Evolutionary conservation across 2,329 filamentous ascomycete species (phyloP), one percentile per base, ranked within the genome.

Genomic region (Fusarium miscanthi): DNA sequence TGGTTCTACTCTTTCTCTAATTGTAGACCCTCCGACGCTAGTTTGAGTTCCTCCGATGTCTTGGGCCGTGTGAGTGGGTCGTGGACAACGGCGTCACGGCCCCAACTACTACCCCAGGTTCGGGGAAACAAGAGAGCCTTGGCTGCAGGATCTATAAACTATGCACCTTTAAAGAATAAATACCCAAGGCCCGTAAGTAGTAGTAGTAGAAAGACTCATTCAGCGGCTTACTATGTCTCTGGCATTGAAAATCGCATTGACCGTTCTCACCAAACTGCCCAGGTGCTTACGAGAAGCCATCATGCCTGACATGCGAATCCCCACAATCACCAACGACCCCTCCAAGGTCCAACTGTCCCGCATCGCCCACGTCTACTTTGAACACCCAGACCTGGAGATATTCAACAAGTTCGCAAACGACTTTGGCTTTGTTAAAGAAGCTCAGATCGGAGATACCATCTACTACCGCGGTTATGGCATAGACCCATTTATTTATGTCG

Each of bases 251-350:
- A 1, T 56, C 7, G 53, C 53, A 10, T 45, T 46, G 1, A 33
- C 3, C 16, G n/a, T 56, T 17, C 38, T 56, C 2, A 25, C 38
- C 9, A 56, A 46, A 33, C 30, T 56, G 27, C 53, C 53, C 9
- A 45, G 53, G 53, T 56, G 30, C 6, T 5, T 56, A 31, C 38
- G 53, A 25, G 53, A 56, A 46, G 53, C 38, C 30, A 46, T 56
- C 6, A 56, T 56, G 53, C 38, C 53, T 9, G 53, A 45, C 12
- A 56, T 56, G 53, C 53, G 30, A 1, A 56, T 56, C 17, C 53
- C 53, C 9, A 33, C 53, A 25, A 56, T 56, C n/a, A 33, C 7
- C 13, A 56, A 56, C 5, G n/a, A 46, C 27, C 17, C 16, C 2
- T 35, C 53, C 38, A 56, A 56, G 53, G 27, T 56, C 2, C 53